These are phyloP conservation scores for Picea engelmannii DNA, from an alignment of 83 land plant genomes.

Conservation along the genomic window DNA sequence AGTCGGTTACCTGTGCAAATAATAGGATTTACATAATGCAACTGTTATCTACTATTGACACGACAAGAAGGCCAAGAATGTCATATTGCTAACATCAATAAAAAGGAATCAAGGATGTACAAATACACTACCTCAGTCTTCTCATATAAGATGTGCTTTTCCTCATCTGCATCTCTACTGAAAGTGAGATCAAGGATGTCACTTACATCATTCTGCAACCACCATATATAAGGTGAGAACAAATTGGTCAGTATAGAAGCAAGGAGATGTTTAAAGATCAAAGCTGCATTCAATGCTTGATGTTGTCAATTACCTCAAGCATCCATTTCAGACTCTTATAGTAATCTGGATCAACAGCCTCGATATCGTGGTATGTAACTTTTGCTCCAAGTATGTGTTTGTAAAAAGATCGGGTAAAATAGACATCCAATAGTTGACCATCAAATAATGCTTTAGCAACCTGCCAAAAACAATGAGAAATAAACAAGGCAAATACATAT, in stretches of 20 bases:
- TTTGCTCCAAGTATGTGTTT: conserved; percentile 97
- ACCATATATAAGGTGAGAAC: conserved; percentile 1
- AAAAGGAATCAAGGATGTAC: background rate
- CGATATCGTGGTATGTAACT: conserved; percentile 98
- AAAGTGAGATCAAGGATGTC: conserved; percentile 86
- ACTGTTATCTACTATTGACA: background rate
- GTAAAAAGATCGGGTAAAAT: conserved; percentile 97
- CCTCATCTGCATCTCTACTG: conserved; percentile 99
- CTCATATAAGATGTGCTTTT: conserved; percentile 95
- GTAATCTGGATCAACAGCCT: conserved; percentile 98
- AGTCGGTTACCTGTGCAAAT: conserved; percentile 79
- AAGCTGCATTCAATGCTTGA: background rate
- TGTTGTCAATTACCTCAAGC: conserved; percentile 80
- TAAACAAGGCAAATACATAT: background rate
- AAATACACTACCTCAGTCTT: conserved; percentile 77
- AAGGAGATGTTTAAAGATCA: background rate
- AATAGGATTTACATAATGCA: background rate
- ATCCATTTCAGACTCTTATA: conserved; percentile 98
- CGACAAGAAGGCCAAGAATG: background rate
- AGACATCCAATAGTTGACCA: conserved; percentile 96
- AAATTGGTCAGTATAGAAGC: background rate
- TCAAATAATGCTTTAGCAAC: conserved; percentile 98
- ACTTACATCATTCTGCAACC: conserved; percentile 90
- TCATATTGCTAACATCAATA: background rate
- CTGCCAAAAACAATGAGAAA: conserved; percentile 33